Percentiles rank a stretch among this genome's conserved stretches.
These are phyloP conservation scores for Debaryomyces udenii DNA, from an alignment of 1,139 yeast species.

Conservation along the genomic window DNA sequence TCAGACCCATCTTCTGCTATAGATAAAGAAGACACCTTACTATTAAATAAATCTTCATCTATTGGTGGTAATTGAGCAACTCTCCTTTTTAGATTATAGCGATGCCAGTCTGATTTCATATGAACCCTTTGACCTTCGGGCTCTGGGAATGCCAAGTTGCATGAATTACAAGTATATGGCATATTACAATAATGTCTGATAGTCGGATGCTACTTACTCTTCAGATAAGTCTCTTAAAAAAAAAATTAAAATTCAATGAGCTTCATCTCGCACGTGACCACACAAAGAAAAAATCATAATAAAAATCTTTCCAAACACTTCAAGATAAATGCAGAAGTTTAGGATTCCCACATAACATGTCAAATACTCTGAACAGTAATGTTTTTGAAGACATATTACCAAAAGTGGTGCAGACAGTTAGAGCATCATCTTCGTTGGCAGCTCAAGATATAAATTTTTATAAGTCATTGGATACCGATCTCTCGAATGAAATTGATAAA, in stretches of 20 bases:
- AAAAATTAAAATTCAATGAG: conserved; percentile 3
- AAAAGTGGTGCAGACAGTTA: conserved; percentile 55
- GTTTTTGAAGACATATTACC: conserved; percentile 36
- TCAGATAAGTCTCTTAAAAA: background rate
- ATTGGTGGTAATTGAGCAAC: conserved; percentile 62
- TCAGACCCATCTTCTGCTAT: conserved; percentile 20
- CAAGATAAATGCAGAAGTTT: conserved; percentile 11
- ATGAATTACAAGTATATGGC: conserved; percentile 49
- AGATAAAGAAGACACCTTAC: conserved; percentile 45
- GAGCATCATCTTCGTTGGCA: conserved; percentile 73
- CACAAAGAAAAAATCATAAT: background rate
- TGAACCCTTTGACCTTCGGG: conserved; percentile 48
- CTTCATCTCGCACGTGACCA: conserved; percentile 5
- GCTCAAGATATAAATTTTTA: conserved; percentile 81
- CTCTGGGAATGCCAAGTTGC: conserved; percentile 43
- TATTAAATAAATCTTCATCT: conserved; percentile 49
- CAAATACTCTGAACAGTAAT: conserved; percentile 11
- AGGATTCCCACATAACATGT: conserved; percentile 10
- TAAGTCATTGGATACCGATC: conserved; percentile 61
- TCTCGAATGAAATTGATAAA: conserved; percentile 46
- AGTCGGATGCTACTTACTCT: background rate
- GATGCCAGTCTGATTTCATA: conserved; percentile 77
- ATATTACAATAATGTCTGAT: conserved; percentile 12
- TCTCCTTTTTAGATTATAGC: conserved; percentile 62
- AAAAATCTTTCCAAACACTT: conserved; percentile 5